Conservation (phyloP, 306 rosid species). For the Prunus dulcis region DNA sequence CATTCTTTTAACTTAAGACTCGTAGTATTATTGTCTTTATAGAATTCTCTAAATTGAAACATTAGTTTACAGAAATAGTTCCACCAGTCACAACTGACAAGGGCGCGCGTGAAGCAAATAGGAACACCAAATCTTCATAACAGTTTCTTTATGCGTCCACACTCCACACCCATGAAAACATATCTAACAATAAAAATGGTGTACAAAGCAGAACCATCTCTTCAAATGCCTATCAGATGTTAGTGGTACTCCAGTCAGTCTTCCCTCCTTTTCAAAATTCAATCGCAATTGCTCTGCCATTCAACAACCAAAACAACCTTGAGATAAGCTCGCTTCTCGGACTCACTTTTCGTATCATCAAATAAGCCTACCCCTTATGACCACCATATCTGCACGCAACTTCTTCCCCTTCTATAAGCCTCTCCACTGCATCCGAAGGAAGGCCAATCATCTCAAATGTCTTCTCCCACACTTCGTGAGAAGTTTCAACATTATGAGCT, state of each 20-base stretch:
- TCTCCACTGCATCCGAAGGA: slow-evolving; percentile 73
- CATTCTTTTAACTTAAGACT: too few species aligned
- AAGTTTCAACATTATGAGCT: slow-evolving; percentile 61
- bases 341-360: slow-evolving; percentile 5
- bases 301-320: not conserved
- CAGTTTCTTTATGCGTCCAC: not conserved
- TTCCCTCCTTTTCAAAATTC: not conserved
- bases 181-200: not conserved
- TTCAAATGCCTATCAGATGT: not conserved
- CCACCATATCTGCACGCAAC: slow-evolving; percentile 60
- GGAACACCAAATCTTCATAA: not conserved
- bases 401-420: slow-evolving; percentile 73
- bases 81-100: not conserved
- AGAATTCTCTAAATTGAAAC: not conserved
- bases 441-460: slow-evolving; percentile 85
- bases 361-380: slow-evolving; percentile 33
- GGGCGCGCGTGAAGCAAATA: not conserved
- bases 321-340: slow-evolving; percentile 1
- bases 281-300: too few species aligned
- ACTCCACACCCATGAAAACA: not conserved
- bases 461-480: slow-evolving; percentile 79
- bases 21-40: too few species aligned
- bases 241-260: not conserved
- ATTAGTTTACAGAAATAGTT: not conserved
- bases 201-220: not conserved